Percentiles rank a stretch among this genome's conserved stretches.
These are phyloP conservation scores for Prunus kanzakura DNA, from an alignment of 306 rosid species.

Conservation along the genomic window DNA sequence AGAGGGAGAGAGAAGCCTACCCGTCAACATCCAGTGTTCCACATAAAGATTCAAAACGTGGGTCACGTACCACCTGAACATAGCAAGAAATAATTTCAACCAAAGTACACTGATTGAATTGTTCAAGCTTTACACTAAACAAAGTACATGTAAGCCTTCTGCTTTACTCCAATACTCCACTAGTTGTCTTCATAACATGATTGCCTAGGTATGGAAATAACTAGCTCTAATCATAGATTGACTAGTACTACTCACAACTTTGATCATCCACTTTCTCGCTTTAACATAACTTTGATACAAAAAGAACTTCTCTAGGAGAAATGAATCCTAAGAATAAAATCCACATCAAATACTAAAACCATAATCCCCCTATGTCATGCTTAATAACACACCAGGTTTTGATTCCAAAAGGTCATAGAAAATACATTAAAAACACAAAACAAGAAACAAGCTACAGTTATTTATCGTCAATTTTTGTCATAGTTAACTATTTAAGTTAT, in stretches of 20 bases:
- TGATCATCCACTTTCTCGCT: neutral
- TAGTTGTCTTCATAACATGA: too few relatives aligned
- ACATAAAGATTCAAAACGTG: slow-evolving; percentile 65
- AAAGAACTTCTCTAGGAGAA: neutral
- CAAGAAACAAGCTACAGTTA: neutral
- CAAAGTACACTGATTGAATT: neutral
- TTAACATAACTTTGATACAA: neutral
- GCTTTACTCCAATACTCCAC: neutral
- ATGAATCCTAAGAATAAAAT: neutral
- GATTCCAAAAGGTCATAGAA: neutral
- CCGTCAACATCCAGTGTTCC: slow-evolving; percentile 14
- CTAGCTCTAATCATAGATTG: neutral
- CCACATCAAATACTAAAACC: neutral
- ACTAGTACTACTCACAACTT: neutral
- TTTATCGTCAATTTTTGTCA: neutral
- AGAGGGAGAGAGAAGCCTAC: neutral
- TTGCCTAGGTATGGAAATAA: neutral
- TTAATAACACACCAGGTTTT: neutral
- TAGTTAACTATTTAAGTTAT: neutral
- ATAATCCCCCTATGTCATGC: too few relatives aligned
- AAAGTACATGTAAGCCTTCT: neutral
- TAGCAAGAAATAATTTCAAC: slow-evolving; percentile 9
- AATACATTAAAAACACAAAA: neutral
- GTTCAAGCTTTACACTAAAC: neutral
- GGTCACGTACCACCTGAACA: slow-evolving; percentile 68